Conservation (phyloP, 2,329 filamentous ascomycete genomes). For the Thermothelomyces thermophilus region DNA sequence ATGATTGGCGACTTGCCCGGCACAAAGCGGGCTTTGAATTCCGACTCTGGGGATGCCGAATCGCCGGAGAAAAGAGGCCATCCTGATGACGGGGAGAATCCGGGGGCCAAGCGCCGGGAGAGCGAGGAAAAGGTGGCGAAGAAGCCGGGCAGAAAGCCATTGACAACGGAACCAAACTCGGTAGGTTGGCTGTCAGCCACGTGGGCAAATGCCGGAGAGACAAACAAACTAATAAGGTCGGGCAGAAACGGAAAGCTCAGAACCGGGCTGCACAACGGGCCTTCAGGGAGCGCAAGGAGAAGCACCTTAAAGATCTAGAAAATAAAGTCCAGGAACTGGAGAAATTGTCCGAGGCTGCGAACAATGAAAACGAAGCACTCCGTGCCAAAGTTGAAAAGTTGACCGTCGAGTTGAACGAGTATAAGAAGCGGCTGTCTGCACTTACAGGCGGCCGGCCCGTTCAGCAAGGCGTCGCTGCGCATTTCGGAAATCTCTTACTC, state of each 20-base stretch:
- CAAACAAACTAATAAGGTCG: conserved; percentile 29
- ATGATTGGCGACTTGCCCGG: conserved; percentile 74
- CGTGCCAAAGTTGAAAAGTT: conserved; percentile 85
- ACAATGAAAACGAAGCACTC: conserved; percentile 76
- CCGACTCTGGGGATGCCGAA: conserved; percentile 56
- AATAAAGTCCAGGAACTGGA: conserved; percentile 69
- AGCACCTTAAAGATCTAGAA: conserved; percentile 79
- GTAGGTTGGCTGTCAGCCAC: conserved; percentile 51
- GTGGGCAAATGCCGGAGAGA: neutral
- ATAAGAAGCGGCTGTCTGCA: conserved; percentile 76
- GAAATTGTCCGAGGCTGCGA: conserved; percentile 75
- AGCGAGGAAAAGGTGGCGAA: conserved; percentile 80
- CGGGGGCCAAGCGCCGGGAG: conserved; percentile 65
- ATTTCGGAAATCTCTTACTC: conserved; percentile 43
- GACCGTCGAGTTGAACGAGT: conserved; percentile 78
- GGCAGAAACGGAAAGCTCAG: conserved; percentile 88
- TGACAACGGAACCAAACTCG: conserved; percentile 91
- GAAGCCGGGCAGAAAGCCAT: conserved; percentile 92
- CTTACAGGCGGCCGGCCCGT: conserved; percentile 33
- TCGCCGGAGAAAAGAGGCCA: conserved; percentile 65
- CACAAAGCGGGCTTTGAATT: conserved; percentile 36
- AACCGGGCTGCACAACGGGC: conserved; percentile 88
- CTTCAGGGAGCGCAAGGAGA: conserved; percentile 92
- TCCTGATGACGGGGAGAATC: conserved; percentile 58
- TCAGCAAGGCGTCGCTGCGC: conserved; percentile 28